Base-by-base conservation (phyloP, 1,284 basidiomycete genomes). In the Anthracocystis setariae region DNA sequence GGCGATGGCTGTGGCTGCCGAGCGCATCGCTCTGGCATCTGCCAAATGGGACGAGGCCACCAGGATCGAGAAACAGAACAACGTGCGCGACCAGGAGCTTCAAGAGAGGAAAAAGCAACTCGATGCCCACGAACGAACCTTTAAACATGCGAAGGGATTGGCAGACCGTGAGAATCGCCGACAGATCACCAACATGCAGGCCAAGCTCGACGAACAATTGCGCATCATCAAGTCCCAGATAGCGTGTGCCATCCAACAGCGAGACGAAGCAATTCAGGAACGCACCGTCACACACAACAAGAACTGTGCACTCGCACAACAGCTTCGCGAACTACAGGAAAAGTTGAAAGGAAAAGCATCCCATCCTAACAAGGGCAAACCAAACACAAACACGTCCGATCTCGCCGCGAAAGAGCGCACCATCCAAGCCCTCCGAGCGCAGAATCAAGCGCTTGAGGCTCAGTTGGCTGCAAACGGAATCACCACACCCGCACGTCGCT, bases 391-490 rank as follows among this genome's bases (percentile, higher is more conserved):
- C 0, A 5, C 24, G 2, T 35, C 35, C 1, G 42, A 57, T 5
- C 1, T n/a, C 0, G 54, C 50, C 5, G 38, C 47, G 3, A 39
- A 42, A 12, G 33, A 50, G 7, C 60, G 60, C 20, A 47, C 48
- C 8, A 54, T 55, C 38, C 37, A 35, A 17, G 61, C 61, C 9
- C 58, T 71, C 24, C 49, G 65, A 38, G 49, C 45, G 4, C 43
- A 53, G 13, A 54, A 48, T 32, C 43, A 38, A 24, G 57, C 61
- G 8, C 49, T 71, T 20, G 50, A 71, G 37, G 53, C 47, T 3
- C 40, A 40, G 23, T 29, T 57, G 21, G 46, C 33, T 18, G 10
- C 44, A 4, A 7, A 8, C n/a, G 58, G 49, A 17, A 33, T 57
- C n/a, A 8, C 8, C 12, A 44, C 57, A n/a, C 53, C 52, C 3